These are phyloP conservation scores for Funneliformis mosseae DNA, from an alignment of 192 early-diverging fungal species.

Conservation along the genomic window DNA sequence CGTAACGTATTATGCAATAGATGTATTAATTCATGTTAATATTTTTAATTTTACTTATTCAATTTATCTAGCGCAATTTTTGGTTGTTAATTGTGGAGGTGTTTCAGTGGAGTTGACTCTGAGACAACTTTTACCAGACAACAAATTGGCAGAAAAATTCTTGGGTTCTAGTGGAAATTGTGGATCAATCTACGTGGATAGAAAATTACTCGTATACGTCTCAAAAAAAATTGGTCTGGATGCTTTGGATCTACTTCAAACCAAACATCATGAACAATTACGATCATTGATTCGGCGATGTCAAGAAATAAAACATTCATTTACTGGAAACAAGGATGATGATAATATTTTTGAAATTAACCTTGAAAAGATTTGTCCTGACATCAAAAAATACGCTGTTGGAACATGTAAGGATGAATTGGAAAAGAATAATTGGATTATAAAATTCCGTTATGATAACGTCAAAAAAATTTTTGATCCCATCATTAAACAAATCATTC, in stretches of 20 bases:
- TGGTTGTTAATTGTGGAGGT: slow-evolving; percentile 48
- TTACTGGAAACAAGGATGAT: neutral
- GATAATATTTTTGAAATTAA: neutral
- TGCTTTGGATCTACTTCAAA: slow-evolving; percentile 40
- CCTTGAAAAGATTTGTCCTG: slow-evolving; percentile 19
- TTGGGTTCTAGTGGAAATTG: slow-evolving; percentile 35
- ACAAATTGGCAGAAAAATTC: slow-evolving; percentile 40
- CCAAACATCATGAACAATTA: slow-evolving; percentile 27
- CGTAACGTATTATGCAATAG: too few species aligned
- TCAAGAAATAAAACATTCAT: neutral
- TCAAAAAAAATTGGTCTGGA: slow-evolving; percentile 48
- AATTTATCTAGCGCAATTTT: slow-evolving; percentile 30
- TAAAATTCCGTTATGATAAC: slow-evolving; percentile 47
- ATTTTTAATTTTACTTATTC: neutral
- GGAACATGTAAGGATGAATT: slow-evolving; percentile 41
- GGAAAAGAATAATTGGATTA: slow-evolving; percentile 49
- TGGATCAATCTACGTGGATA: slow-evolving; percentile 49
- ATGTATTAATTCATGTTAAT: too few species aligned
- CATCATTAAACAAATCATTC: slow-evolving; percentile 52
- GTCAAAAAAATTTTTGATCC: slow-evolving; percentile 58
- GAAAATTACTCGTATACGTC: slow-evolving; percentile 47
- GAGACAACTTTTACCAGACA: neutral
- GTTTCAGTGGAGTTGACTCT: slow-evolving; percentile 48
- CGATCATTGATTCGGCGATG: slow-evolving; percentile 4
- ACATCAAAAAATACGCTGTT: neutral